Conservation (phyloP, 2,329 filamentous ascomycete genomes). For the Penicillium sp. region DNA sequence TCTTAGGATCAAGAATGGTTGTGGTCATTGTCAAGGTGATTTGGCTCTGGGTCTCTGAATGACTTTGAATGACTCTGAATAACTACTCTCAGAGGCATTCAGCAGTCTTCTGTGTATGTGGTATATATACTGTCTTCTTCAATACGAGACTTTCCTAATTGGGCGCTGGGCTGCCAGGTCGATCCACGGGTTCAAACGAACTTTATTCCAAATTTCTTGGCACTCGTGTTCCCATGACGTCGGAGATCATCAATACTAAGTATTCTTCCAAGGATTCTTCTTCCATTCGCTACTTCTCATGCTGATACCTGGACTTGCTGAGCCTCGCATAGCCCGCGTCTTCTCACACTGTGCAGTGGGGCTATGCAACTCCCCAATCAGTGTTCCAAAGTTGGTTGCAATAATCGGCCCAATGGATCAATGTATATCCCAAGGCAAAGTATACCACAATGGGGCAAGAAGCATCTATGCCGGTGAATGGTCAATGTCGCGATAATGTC, state of each 20-base stretch:
- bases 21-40: slow-evolving; percentile 2
- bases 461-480: too few relatives aligned
- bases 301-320: neutral
- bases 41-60: neutral
- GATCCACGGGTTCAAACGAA: neutral
- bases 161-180: slow-evolving; percentile 2
- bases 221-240: neutral
- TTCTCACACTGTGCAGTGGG: neutral
- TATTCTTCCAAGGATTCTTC: too few relatives aligned
- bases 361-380: neutral
- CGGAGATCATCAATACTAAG: neutral
- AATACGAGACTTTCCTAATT: slow-evolving; percentile 21
- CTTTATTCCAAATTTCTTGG: neutral
- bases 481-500: too few relatives aligned
- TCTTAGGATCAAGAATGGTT: neutral
- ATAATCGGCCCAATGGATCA: neutral
- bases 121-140: neutral
- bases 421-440: neutral
- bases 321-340: neutral
- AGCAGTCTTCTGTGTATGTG: neutral
- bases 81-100: neutral
- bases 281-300: neutral
- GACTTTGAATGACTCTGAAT: neutral
- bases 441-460: too few relatives aligned
- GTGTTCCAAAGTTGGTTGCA: neutral